Base-by-base conservation (phyloP, 768 basidiomycete genomes). In the Galerina sulciceps region DNA sequence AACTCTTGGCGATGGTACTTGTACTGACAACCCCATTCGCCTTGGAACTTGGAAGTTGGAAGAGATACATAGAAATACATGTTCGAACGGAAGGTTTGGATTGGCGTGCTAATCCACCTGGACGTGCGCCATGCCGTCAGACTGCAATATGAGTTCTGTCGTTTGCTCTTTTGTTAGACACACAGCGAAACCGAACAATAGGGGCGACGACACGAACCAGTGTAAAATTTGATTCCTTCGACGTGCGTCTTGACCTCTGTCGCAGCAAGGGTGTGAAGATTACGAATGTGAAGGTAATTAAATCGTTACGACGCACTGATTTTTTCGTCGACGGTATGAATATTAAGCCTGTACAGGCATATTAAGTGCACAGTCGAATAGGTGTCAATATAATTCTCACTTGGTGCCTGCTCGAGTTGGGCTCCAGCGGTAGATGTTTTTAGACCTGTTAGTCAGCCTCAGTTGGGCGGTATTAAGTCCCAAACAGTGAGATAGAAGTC, bases 371-470 rank as follows among this genome's bases (percentile, higher is more conserved):
- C 10, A 18, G 11, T 20, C 44, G 8, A 58, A 15, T 3, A 42
- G 18, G 34, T 5, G 36, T 14, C 14, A 18, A 3, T 13, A 18
- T 14, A 31, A 20, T 15, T 53, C 60, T 6, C 48, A 72, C 71
- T 65, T 71, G 3, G 68, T 70, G 31, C 70, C 69, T 13, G 52
- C 57, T 11, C 71, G 60, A 9, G 66, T 63, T 11, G 71, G 71
- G 53, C 68, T 72, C 71, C 71, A 72, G 11, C 71, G 68, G 45
- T 72, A 72, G 26, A 72, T 72, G 45, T 72, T 72, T 22, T 60
- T 55, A 1, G 71, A 67, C 20, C 71, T 71, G 41, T 20, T 8
- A 37, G 6, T 4, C 3, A 14, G 13, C 42, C 6, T 26, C 20
- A 31, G 34, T 46, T 49, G 38, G 17, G 1, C n/a, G 3, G 20